Percentiles rank a stretch among this genome's conserved stretches.
Evolutionary conservation across 129 eudicot species (phyloP).

Genomic region (Flaveria ramosissima): DNA sequence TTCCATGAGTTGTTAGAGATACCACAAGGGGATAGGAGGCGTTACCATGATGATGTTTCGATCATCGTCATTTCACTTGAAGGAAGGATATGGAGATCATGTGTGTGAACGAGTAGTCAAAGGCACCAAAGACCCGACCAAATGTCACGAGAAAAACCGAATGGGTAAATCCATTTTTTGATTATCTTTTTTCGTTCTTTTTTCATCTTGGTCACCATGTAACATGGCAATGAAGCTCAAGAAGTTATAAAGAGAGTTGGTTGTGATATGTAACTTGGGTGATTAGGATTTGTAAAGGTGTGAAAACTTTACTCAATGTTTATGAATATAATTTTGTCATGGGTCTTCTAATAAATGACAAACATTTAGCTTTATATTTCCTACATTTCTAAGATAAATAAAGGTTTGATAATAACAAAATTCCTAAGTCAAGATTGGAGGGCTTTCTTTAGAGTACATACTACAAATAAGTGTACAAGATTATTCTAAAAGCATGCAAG

Average conservation of each 20-base stretch:
- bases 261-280: conserved; percentile 49
- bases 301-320: conserved; percentile 46
- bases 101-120: conserved; percentile 54
- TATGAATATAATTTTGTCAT: conserved; percentile 50
- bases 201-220: conserved; percentile 42
- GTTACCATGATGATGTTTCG: conserved; percentile 97
- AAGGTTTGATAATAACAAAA: not conserved
- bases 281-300: conserved; percentile 61
- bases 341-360: conserved; percentile 56
- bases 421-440: conserved; percentile 15
- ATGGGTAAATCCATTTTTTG: conserved; percentile 55
- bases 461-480: conserved; percentile 20
- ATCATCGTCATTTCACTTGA: conserved; percentile 90
- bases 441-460: conserved; percentile 15
- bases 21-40: conserved; percentile 97
- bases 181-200: conserved; percentile 19
- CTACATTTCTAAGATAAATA: not conserved
- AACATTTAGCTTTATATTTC: not conserved
- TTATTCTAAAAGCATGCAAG: conserved; percentile 21
- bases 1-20: conserved; percentile 95
- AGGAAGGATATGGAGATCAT: conserved; percentile 99
- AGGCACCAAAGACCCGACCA: conserved; percentile 23
- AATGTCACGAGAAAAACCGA: conserved; percentile 25
- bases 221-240: conserved; percentile 48
- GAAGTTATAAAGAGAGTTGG: conserved; percentile 36